Evolutionary conservation across 331 rosid species (phyloP).

Genomic region (Malus hybrid): DNA sequence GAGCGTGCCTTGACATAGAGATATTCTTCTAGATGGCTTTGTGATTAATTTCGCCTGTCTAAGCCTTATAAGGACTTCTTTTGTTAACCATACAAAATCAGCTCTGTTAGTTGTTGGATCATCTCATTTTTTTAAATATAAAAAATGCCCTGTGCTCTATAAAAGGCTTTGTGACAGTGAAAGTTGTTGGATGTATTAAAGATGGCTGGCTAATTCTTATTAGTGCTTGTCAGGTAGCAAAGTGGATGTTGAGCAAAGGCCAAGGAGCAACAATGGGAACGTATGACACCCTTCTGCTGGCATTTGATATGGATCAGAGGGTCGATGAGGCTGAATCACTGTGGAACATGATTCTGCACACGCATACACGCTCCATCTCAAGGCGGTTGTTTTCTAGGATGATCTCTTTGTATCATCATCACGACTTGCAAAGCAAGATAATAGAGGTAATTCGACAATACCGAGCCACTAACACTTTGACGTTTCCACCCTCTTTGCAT

Average conservation of each 20-base stretch:
- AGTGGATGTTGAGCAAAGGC: constrained; percentile 97
- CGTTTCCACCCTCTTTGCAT: background rate
- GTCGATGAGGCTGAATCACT: constrained; percentile 93
- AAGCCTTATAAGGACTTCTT: background rate
- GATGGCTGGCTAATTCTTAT: constrained; percentile 11
- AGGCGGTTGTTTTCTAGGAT: constrained; percentile 81
- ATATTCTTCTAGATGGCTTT: background rate
- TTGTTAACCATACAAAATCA: background rate
- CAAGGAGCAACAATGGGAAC: constrained; percentile 95
- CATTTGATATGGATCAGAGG: constrained; percentile 80
- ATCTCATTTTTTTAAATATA: background rate
- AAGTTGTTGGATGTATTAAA: background rate
- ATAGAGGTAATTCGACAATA: constrained; percentile 41
- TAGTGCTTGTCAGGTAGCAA: constrained; percentile 56
- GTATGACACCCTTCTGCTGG: constrained; percentile 78
- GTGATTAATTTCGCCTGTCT: background rate
- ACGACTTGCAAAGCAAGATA: constrained; percentile 47
- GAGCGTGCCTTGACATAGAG: background rate
- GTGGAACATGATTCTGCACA: constrained; percentile 88
- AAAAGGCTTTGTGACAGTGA: background rate
- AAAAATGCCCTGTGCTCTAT: background rate
- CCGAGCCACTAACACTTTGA: background rate
- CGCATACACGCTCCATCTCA: constrained; percentile 68
- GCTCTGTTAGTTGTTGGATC: background rate
- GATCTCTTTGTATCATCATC: constrained; percentile 78